Conservation (phyloP, 2,329 filamentous ascomycete genomes). For the Albifimbria verrucaria region DNA sequence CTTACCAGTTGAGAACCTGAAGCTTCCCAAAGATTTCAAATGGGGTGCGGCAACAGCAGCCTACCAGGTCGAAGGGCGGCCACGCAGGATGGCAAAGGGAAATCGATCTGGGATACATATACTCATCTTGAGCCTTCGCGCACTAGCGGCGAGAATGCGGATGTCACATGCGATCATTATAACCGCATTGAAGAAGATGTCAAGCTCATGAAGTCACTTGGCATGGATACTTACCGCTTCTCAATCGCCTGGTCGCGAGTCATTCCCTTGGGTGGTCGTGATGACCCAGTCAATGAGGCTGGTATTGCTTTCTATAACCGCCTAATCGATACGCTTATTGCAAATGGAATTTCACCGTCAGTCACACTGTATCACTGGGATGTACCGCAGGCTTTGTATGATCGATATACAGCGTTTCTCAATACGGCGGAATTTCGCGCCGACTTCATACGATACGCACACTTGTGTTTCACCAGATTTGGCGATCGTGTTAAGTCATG, state of each 20-base stretch:
- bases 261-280: conserved; percentile 57
- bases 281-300: conserved; percentile 57
- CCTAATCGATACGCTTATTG: conserved; percentile 52
- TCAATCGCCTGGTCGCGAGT: conserved; percentile 62
- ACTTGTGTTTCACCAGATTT: conserved; percentile 20
- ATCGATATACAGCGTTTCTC: conserved; percentile 19
- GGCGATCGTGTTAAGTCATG: conserved; percentile 30
- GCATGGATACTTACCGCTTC: conserved; percentile 57
- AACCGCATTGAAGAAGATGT: conserved; percentile 46
- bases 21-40: conserved; percentile 27
- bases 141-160: conserved; percentile 34
- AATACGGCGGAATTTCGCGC: conserved; percentile 13
- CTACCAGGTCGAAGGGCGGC: conserved; percentile 34
- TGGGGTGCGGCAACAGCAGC: conserved; percentile 35
- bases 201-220: conserved; percentile 50
- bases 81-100: conserved; percentile 29
- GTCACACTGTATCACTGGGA: conserved; percentile 63
- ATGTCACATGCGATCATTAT: conserved; percentile 39
- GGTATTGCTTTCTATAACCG: conserved; percentile 55
- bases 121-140: conserved; percentile 28
- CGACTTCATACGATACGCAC: conserved; percentile 21
- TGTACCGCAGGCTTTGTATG: conserved; percentile 19
- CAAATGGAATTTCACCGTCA: conserved; percentile 52
- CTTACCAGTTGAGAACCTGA: conserved; percentile 6
- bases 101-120: conserved; percentile 32